These are phyloP conservation scores for Populus ilicifolia DNA, from an alignment of 345 rosid genomes.

Conservation along the genomic window DNA sequence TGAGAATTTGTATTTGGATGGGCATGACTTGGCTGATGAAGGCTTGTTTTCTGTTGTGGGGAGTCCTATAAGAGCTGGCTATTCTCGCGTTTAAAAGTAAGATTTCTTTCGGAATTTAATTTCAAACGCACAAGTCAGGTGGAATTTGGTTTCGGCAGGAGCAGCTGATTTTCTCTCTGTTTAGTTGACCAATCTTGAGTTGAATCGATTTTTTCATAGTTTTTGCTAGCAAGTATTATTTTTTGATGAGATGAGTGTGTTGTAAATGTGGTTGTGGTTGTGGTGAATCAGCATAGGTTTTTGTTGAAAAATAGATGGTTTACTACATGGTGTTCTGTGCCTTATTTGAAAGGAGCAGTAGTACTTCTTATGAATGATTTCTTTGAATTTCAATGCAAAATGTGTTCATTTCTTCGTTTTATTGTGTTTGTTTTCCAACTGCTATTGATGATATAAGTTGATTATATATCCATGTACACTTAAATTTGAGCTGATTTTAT, in stretches of 20 bases:
- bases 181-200: background rate
- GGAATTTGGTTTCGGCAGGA: background rate
- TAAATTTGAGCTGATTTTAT: background rate
- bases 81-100: slow-evolving; percentile 30
- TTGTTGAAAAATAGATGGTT: background rate
- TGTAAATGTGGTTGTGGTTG: background rate
- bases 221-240: slow-evolving; percentile 8
- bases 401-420: background rate
- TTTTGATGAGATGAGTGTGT: background rate
- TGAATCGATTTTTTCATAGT: background rate
- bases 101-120: background rate
- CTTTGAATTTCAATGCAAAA: background rate
- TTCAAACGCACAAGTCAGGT: background rate
- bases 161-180: slow-evolving; percentile 10
- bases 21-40: slow-evolving; percentile 28
- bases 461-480: background rate
- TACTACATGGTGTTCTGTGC: background rate
- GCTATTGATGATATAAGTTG: background rate
- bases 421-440: background rate
- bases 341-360: background rate
- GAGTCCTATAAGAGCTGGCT: slow-evolving; percentile 39
- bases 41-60: slow-evolving; percentile 51
- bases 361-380: background rate
- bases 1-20: slow-evolving; percentile 50
- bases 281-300: too few relatives aligned